Conservation (phyloP, 768 basidiomycete species). For the Leccinellum albellum region DNA sequence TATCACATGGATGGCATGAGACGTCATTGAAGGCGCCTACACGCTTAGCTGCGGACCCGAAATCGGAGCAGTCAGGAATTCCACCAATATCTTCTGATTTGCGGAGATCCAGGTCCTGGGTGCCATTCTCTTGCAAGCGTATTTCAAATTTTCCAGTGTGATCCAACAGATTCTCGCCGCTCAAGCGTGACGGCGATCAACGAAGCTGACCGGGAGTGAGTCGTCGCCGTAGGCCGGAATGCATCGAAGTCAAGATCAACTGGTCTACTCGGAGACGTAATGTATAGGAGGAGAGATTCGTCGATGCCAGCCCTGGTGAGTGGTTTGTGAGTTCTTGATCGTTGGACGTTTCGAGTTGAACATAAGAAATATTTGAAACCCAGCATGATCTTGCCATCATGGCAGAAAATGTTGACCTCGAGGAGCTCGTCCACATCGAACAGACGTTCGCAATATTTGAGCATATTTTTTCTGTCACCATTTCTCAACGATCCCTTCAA, state of each 20-base stretch:
- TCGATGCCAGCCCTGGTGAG: no score
- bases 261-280: no score
- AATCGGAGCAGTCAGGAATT: not conserved
- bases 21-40: not conserved
- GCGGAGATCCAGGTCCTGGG: not conserved
- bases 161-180: not conserved
- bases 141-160: not conserved
- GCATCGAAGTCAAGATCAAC: no score
- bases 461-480: not conserved
- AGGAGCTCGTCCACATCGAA: constrained; percentile 60
- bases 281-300: no score
- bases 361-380: no score
- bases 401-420: constrained; percentile 31
- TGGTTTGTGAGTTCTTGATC: no score
- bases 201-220: not conserved
- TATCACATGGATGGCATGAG: not conserved
- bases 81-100: not conserved
- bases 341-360: no score
- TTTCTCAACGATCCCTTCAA: not conserved
- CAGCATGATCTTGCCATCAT: no score
- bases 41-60: not conserved
- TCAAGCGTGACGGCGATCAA: not conserved
- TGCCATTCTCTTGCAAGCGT: not conserved
- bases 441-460: constrained; percentile 61
- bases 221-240: not conserved